Base-by-base conservation (phyloP, 2,329 filamentous ascomycete genomes). In the Shiraia bambusicola region DNA sequence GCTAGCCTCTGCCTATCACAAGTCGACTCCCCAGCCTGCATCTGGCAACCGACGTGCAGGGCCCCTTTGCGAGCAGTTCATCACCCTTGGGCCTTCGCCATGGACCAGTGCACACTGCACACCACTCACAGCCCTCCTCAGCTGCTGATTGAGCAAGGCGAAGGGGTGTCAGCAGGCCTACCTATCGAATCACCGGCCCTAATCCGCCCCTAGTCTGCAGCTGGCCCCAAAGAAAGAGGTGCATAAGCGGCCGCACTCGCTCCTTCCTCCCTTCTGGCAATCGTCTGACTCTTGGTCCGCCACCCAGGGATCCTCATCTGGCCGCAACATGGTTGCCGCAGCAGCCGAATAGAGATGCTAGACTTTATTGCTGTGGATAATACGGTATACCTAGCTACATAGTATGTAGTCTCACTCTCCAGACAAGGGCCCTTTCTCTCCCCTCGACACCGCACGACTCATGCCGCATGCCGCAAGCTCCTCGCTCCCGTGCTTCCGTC, bases 201-300 rank as follows among this genome's bases (percentile, higher is more conserved):
- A 37, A 22, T 22, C 26, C 32, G 42, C 49, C 53, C 44, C 39
- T 34, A 41, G 47, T 49, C 51, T 52, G 53, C 58, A 61, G 51
- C 34, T 22, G 37, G 47, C 58, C 55, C 61, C n/a, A n/a, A 50
- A 52, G 51, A 47, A 41, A 44, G 47, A 42, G 37, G 54, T 66
- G 62, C 61, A 64, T 63, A 61, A 60, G 61, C 63, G 59, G 58
- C 63, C 64, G 56, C 54, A 50, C 50, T 56, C 50, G 54, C 61
- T 52, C 45, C 25, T 54, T 57, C 49, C 49, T 57, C 56, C 57
- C 48, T 51, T 43, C 49, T 28, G 42, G 33, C 56, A 53, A 64
- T 65, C 63, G 61, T 58, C 63, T 66, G 61, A 65, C 59, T 63
- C 47, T 50, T 46, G 42, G 42, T 35, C 19, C 19, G 43, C 36